Evolutionary conservation across 352 stramenopile genomes (phyloP).

Genomic region (Sclerospora graminicola): DNA sequence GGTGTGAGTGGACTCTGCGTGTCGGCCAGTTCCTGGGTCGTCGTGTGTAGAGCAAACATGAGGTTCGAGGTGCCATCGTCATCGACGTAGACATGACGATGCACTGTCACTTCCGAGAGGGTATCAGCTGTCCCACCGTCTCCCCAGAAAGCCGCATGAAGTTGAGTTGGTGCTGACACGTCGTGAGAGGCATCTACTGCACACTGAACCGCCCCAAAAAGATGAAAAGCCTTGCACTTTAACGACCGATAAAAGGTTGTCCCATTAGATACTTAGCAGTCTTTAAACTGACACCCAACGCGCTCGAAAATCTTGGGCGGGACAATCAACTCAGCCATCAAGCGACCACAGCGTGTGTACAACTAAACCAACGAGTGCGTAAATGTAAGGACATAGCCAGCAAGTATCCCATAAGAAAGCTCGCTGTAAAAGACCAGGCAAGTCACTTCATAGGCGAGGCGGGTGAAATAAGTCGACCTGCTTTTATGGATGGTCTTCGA

Average conservation of each 20-base stretch:
- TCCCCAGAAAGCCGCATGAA: constrained; percentile 48
- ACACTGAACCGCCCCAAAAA: constrained; percentile 36
- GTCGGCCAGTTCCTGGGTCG: constrained; percentile 30
- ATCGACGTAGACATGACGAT: constrained; percentile 36
- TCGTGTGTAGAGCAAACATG: constrained; percentile 50
- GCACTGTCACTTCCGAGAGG: constrained; percentile 37
- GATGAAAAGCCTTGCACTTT: constrained; percentile 33
- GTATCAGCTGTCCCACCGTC: constrained; percentile 40
- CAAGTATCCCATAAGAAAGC: too few relatives aligned
- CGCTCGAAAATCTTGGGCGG: too few relatives aligned
- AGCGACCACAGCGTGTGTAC: too few relatives aligned
- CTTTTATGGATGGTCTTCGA: too few relatives aligned
- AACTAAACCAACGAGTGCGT: too few relatives aligned
- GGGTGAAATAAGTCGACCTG: too few relatives aligned
- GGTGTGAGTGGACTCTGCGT: constrained; percentile 36
- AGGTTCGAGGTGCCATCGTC: constrained; percentile 22
- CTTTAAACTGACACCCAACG: too few relatives aligned
- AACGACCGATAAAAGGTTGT: constrained; percentile 36
- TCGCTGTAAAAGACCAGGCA: too few relatives aligned
- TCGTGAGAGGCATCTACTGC: constrained; percentile 32
- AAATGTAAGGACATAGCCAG: too few relatives aligned
- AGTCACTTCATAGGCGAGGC: too few relatives aligned
- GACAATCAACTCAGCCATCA: too few relatives aligned
- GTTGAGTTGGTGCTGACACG: constrained; percentile 14
- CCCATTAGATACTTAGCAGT: too few relatives aligned